Percentiles rank a stretch among this genome's conserved stretches.
Conservation (phyloP, 345 rosid species). For the Euphorbia lathyris region DNA sequence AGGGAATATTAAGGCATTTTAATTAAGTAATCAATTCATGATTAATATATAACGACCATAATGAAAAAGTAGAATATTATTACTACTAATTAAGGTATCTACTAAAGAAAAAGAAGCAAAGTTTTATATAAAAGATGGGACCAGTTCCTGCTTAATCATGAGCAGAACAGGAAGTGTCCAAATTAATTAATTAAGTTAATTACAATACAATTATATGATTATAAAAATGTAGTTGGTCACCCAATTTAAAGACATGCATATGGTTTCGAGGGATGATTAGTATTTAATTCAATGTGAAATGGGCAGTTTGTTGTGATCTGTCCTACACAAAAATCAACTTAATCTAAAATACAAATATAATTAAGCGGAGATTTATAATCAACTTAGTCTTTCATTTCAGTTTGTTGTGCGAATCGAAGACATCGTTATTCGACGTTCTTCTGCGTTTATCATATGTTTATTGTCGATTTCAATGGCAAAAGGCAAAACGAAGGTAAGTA, state of each 20-base stretch:
- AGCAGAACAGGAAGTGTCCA: neutral
- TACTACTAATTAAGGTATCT: neutral
- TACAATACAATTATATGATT: neutral
- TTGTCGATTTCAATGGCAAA: no score
- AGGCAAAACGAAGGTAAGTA: no score
- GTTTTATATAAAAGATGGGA: neutral
- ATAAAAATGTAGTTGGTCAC: conserved; percentile 13
- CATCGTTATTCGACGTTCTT: no score
- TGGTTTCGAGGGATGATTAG: neutral
- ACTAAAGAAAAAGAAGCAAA: neutral
- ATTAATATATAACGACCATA: neutral
- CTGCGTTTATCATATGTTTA: no score
- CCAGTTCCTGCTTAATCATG: neutral
- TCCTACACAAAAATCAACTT: no score
- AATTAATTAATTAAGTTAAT: neutral
- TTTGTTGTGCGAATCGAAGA: no score
- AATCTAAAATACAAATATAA: no score
- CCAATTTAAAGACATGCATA: conserved; percentile 3
- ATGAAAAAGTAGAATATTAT: no score
- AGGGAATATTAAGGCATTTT: neutral
- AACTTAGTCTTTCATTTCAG: no score
- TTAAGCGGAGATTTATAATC: no score
- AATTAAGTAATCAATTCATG: neutral
- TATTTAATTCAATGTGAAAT: neutral
- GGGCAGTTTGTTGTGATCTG: neutral